phyloP scores from a whole-genome alignment of 2,329 filamentous ascomycete genomes.

The Seiridium unicorne region DNA sequence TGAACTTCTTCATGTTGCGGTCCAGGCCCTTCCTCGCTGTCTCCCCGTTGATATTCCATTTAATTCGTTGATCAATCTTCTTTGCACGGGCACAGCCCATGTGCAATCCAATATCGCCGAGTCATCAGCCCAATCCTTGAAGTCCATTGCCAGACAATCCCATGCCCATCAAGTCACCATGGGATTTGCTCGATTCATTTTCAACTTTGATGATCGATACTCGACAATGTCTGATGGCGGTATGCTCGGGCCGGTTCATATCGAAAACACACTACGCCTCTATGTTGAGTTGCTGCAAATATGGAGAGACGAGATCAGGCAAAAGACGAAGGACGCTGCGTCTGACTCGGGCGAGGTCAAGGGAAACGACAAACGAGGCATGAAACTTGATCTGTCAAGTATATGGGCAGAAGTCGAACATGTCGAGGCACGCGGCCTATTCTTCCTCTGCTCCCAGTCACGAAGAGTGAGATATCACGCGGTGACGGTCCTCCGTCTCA shows the following conservation, averaged over 20 bases:
- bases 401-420: slow-evolving; percentile 94
- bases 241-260: slow-evolving; percentile 90
- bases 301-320: slow-evolving; percentile 95
- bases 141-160: slow-evolving; percentile 90
- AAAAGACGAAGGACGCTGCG: slow-evolving; percentile 74
- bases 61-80: slow-evolving; percentile 87
- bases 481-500: slow-evolving; percentile 86
- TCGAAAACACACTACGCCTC: slow-evolving; percentile 87
- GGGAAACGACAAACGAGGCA: slow-evolving; percentile 65
- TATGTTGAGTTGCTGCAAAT: slow-evolving; percentile 94
- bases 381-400: slow-evolving; percentile 81
- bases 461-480: slow-evolving; percentile 85
- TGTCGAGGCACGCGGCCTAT: slow-evolving; percentile 92
- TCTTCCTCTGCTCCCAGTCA: slow-evolving; percentile 96
- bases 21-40: slow-evolving; percentile 93
- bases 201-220: slow-evolving; percentile 96
- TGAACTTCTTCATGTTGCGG: slow-evolving; percentile 89
- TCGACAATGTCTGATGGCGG: slow-evolving; percentile 97
- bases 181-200: slow-evolving; percentile 95
- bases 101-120: slow-evolving; percentile 88
- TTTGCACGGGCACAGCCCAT: slow-evolving; percentile 96
- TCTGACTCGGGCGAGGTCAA: slow-evolving; percentile 63
- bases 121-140: slow-evolving; percentile 89
- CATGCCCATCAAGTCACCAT: slow-evolving; percentile 95
- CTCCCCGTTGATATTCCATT: slow-evolving; percentile 88